phyloP scores from a whole-genome alignment of 768 basidiomycete genomes.

The Trametes gibbosa region DNA sequence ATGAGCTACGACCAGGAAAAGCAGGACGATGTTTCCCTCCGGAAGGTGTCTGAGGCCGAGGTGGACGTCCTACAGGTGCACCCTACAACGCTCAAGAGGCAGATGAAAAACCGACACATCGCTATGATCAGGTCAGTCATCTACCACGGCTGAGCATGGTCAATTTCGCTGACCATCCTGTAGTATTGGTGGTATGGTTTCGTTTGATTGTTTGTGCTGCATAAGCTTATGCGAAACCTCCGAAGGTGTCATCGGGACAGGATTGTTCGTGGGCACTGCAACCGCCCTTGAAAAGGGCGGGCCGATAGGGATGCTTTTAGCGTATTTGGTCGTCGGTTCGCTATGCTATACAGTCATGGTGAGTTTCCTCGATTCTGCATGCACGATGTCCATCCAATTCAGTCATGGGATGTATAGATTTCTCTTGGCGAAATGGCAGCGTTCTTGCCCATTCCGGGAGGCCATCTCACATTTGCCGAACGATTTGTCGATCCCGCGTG shows the following conservation, averaged over 20 bases:
- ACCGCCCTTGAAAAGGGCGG: slow-evolving; percentile 41
- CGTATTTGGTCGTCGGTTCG: slow-evolving; percentile 36
- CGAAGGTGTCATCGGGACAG: slow-evolving; percentile 45
- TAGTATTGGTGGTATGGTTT: slow-evolving; percentile 25
- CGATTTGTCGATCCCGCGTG: slow-evolving; percentile 46
- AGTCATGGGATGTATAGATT: slow-evolving; percentile 13
- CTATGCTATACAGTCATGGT: slow-evolving; percentile 41
- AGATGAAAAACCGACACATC: slow-evolving; percentile 35
- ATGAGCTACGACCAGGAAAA: slow-evolving; percentile 5
- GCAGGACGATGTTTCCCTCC: background rate
- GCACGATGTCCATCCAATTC: background rate
- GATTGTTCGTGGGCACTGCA: slow-evolving; percentile 56
- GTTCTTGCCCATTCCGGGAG: slow-evolving; percentile 44
- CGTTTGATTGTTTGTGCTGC: background rate
- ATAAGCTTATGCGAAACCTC: background rate
- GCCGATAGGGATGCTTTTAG: slow-evolving; percentile 46
- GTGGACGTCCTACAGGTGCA: background rate
- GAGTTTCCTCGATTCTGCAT: background rate
- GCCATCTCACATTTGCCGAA: slow-evolving; percentile 46
- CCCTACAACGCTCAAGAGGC: slow-evolving; percentile 13
- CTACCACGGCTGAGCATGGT: background rate
- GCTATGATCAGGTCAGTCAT: slow-evolving; percentile 31
- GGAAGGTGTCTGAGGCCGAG: slow-evolving; percentile 2
- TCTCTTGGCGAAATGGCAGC: slow-evolving; percentile 46
- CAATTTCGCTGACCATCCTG: background rate